Evolutionary conservation across 148 eudicot genomes (phyloP).

Genomic region (Persicaria maculosa): DNA sequence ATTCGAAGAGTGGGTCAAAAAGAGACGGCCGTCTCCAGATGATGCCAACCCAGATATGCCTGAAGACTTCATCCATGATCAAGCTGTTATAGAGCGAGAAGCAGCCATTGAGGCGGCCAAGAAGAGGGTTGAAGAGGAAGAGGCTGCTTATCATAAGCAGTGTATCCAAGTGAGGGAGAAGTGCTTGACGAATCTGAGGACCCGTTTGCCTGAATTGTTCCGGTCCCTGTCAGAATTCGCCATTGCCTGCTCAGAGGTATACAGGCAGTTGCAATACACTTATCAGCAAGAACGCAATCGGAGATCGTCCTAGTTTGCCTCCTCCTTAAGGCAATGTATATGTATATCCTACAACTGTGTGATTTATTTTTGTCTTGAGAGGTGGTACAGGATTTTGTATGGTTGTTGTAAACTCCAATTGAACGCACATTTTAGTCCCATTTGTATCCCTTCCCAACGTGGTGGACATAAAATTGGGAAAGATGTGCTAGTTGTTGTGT

Average conservation of each 20-base stretch:
- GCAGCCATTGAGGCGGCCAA: slow-evolving; percentile 36
- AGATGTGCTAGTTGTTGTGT: background rate
- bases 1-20: slow-evolving; percentile 59
- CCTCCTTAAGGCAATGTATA: background rate
- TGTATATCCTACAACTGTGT: background rate
- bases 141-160: slow-evolving; percentile 41
- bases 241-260: slow-evolving; percentile 56
- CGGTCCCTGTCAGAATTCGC: slow-evolving; percentile 52
- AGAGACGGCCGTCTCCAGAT: slow-evolving; percentile 42
- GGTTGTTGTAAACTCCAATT: background rate
- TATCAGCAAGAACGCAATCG: slow-evolving; percentile 17
- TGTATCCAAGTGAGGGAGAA: slow-evolving; percentile 78
- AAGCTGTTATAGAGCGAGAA: slow-evolving; percentile 39
- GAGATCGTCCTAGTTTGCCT: background rate
- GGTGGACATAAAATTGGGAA: background rate
- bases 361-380: background rate
- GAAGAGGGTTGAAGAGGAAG: slow-evolving; percentile 64
- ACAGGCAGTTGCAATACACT: slow-evolving; percentile 36
- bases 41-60: slow-evolving; percentile 38
- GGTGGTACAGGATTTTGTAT: background rate
- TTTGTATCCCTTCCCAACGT: background rate
- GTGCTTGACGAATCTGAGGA: slow-evolving; percentile 52
- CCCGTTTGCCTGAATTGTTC: slow-evolving; percentile 71
- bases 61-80: slow-evolving; percentile 25
- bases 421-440: too few species aligned